Evolutionary conservation across 2,329 filamentous ascomycete genomes (phyloP), one percentile per base, ranked within the genome.

Genomic region (Talaromyces marneffei): DNA sequence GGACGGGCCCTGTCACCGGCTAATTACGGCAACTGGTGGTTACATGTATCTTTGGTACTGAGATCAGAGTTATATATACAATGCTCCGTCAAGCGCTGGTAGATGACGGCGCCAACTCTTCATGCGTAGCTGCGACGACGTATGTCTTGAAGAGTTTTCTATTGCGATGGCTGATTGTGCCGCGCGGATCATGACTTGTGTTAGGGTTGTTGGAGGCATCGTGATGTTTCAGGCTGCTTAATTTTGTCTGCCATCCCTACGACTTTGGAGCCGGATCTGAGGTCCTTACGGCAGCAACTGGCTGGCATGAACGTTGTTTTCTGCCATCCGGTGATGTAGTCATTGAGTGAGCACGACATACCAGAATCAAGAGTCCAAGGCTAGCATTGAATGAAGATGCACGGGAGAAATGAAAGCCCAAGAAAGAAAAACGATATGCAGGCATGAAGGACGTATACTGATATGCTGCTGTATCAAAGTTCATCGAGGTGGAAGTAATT

Each of bases 31-130:
- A 52, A 52, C 29, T 33, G 48, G n/a, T 29, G 48, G 48, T 23
- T 35, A 48, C 6, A 16, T n/a, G 9, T 44, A n/a, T 42, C 7
- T 2, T 44, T 23, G 10, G 20, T 14, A 18, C 25, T 29, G 27
- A 52, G 20, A 29, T 31, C 25, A 18, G 6, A 12, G 12, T n/a
- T 25, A n/a, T 4, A 14, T 27, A 9, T 23, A 14, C 7, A 5
- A 25, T 55, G n/a, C 8, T 33, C 29, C 12, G 16, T 20, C 46
- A 33, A n/a, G 46, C n/a, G n/a, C n/a, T n/a, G n/a, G n/a, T n/a
- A 23, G 64, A 63, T 27, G 72, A 71, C n/a, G 72, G 68, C 25
- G 68, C 66, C n/a, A 74, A 62, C 7, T 62, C 53, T 14, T 68
- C 62, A 37, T 59, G 50, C 12, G 53, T 40, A 62, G 57, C 37